A percentile compares a stretch with the other conserved stretches of the same genome.
These are phyloP conservation scores for Taiozyma sp. DNA, from an alignment of 1,139 yeast species.

Conservation along the genomic window DNA sequence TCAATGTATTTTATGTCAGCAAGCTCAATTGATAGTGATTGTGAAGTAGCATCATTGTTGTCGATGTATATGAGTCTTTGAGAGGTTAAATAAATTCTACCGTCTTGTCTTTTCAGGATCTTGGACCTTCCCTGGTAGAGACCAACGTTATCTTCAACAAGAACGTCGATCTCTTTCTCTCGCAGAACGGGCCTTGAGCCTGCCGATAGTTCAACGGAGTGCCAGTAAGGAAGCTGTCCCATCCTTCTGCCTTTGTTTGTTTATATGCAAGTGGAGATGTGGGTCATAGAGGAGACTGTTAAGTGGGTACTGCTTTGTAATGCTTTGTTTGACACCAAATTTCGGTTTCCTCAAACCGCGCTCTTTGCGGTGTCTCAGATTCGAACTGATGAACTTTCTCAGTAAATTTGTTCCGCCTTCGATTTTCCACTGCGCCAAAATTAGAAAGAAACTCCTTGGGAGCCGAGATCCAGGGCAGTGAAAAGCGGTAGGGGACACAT, in stretches of 20 bases:
- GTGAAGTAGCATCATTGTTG: constrained; percentile 34
- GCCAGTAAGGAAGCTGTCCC: constrained; percentile 33
- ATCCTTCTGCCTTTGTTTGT: neutral
- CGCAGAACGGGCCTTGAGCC: constrained; percentile 43
- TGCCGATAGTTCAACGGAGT: constrained; percentile 37
- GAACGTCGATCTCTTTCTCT: constrained; percentile 38
- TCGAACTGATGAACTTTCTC: neutral
- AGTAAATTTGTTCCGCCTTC: too few species aligned
- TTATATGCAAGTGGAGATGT: neutral
- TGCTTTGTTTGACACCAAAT: neutral
- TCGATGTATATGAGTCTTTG: constrained; percentile 72
- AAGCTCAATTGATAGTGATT: constrained; percentile 49
- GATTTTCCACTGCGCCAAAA: neutral
- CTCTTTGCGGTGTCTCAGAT: neutral
- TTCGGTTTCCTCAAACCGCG: neutral
- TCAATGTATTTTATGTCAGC: constrained; percentile 40
- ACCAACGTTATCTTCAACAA: constrained; percentile 56
- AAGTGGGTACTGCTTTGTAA: too few species aligned
- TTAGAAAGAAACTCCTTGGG: neutral
- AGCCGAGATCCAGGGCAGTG: too few species aligned
- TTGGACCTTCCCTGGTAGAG: constrained; percentile 69
- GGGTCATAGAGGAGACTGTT: neutral
- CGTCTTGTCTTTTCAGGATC: constrained; percentile 60
- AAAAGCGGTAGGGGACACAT: neutral
- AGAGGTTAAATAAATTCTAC: constrained; percentile 74